These are phyloP conservation scores for Pistacia atlantica DNA, from an alignment of 345 rosid species.

Conservation along the genomic window DNA sequence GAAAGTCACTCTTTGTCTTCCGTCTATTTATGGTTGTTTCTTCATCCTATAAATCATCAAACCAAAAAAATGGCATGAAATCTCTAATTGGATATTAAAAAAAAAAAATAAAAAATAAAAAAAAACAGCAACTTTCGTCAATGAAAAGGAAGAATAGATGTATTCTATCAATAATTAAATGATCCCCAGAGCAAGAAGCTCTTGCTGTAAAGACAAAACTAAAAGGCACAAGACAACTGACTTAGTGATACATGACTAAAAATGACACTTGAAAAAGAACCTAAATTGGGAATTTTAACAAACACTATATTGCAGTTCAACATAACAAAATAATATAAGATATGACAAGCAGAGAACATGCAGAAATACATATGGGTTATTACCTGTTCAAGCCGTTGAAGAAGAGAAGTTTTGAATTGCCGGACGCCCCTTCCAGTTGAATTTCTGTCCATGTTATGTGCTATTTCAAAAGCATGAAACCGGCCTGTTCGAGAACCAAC, in stretches of 20 bases:
- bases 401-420: slow-evolving; percentile 91
- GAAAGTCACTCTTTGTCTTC: slow-evolving; percentile 58
- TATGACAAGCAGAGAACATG: too few relatives aligned
- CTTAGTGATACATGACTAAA: neutral
- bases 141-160: neutral
- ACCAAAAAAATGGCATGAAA: slow-evolving; percentile 15
- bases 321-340: neutral
- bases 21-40: slow-evolving; percentile 45
- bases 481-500: slow-evolving; percentile 59
- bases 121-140: neutral
- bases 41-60: slow-evolving; percentile 59
- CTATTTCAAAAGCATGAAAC: slow-evolving; percentile 78
- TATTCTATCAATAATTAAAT: neutral
- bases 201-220: neutral
- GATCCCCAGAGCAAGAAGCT: neutral
- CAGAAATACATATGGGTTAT: slow-evolving; percentile 5
- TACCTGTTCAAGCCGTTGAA: slow-evolving; percentile 81
- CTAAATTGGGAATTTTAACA: neutral
- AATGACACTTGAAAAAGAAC: neutral
- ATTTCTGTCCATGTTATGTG: slow-evolving; percentile 71
- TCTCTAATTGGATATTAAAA: neutral
- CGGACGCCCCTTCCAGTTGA: slow-evolving; percentile 85
- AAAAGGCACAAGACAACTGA: neutral
- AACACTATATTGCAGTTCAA: neutral
- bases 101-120: neutral